Percentiles rank a stretch among this genome's conserved stretches.
Evolutionary conservation across 116 monocot species (phyloP).

Genomic region (Papilionanthe hybrid): DNA sequence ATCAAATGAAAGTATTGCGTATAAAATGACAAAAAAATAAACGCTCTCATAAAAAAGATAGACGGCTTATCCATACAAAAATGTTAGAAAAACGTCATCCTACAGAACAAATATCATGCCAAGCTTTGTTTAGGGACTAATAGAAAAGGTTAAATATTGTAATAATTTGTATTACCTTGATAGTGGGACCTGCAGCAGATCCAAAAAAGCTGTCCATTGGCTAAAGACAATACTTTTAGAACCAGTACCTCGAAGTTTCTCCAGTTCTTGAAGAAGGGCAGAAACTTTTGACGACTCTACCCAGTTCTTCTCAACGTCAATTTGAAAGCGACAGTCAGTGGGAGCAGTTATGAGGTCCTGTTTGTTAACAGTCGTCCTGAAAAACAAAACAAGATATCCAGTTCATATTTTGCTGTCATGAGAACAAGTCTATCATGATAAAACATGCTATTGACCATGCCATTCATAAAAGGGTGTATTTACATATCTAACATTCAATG

Average conservation of each 20-base stretch:
- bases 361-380: conserved; percentile 49
- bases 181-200: conserved; percentile 87
- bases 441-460: background rate
- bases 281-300: conserved; percentile 90
- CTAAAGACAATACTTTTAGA: conserved; percentile 95
- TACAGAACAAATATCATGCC: background rate
- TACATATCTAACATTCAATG: too few species aligned
- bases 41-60: background rate
- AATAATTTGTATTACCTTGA: conserved; percentile 39
- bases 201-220: conserved; percentile 97
- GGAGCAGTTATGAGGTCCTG: conserved; percentile 91
- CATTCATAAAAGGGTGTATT: background rate
- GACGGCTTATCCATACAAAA: background rate
- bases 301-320: conserved; percentile 92
- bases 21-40: background rate
- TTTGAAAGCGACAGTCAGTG: conserved; percentile 56
- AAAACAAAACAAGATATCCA: conserved; percentile 12
- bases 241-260: conserved; percentile 45
- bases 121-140: background rate
- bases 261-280: conserved; percentile 64
- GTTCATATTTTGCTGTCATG: background rate
- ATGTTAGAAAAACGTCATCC: background rate
- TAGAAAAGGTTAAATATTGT: background rate
- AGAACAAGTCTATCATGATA: background rate
- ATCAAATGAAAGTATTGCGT: background rate